phyloP scores from a whole-genome alignment of 192 early-diverging fungal genomes.

The Gonapodya prolifera region DNA sequence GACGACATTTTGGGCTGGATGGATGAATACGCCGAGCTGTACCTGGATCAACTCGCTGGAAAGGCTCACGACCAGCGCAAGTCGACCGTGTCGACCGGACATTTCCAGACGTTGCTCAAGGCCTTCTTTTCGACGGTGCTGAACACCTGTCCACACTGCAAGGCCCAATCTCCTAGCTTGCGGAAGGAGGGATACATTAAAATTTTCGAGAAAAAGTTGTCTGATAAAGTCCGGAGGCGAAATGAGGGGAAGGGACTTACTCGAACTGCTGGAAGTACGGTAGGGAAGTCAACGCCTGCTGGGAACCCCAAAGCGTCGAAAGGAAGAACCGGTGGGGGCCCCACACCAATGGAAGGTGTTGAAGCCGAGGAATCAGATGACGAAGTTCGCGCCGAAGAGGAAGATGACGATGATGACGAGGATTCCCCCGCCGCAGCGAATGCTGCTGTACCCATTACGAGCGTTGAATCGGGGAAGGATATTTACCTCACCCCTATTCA shows the following conservation, averaged over 20 bases:
- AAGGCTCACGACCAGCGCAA: slow-evolving; percentile 14
- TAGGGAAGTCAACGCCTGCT: no score
- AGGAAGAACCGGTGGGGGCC: neutral
- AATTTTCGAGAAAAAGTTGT: slow-evolving; percentile 65
- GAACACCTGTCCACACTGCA: slow-evolving; percentile 54
- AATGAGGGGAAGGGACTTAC: slow-evolving; percentile 48
- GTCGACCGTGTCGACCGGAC: slow-evolving; percentile 27
- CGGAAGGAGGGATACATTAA: slow-evolving; percentile 72
- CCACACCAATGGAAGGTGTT: slow-evolving; percentile 19
- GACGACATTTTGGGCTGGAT: slow-evolving; percentile 51
- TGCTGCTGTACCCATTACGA: no score
- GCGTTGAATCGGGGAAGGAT: neutral
- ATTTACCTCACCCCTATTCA: slow-evolving; percentile 55
- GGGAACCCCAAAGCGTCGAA: neutral
- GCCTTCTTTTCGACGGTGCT: slow-evolving; percentile 21
- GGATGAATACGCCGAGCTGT: slow-evolving; percentile 41
- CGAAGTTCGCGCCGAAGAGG: slow-evolving; percentile 15
- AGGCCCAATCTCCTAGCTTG: slow-evolving; percentile 47
- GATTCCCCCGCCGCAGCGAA: slow-evolving; percentile 10
- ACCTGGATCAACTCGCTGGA: slow-evolving; percentile 11
- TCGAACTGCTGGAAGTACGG: neutral
- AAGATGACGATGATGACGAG: slow-evolving; percentile 21
- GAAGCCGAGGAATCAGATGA: slow-evolving; percentile 18
- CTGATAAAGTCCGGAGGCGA: slow-evolving; percentile 40
- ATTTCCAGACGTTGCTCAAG: slow-evolving; percentile 27